Evolutionary conservation across 768 basidiomycete species (phyloP), one percentile per base, ranked within the genome.

Genomic region (Podaxis mareebaensis): DNA sequence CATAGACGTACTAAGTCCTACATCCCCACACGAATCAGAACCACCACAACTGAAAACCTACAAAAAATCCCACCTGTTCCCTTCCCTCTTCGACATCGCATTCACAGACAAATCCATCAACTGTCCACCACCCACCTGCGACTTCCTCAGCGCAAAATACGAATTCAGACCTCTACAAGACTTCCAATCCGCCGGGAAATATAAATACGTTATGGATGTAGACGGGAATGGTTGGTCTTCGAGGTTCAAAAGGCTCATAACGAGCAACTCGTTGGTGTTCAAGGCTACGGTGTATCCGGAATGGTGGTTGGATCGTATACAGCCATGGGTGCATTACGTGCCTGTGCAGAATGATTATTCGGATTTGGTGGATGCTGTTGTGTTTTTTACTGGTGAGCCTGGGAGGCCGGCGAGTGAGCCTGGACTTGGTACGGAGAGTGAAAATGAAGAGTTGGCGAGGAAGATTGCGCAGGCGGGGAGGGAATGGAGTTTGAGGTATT

Each of bases 291-390:
- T 85, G 55, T 89, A 85, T 66, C 87, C 86, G 1, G 89, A 89
- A 72, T 90, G 89, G 89, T 86, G 75, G 66, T 74, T 74, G 15
- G 83, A 85, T 38, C 78, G 84, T 20, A 75, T 83, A 54, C 81
- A 79, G 58, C 84, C 87, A 0, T 90, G 88, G 88, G 81, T 89
- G 5, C 90, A 91, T 71, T 92, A 91, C 68, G 80, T 91, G 0
- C 90, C 90, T 0, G 77, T 91, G 2, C 83, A 87, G 65, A 64
- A 88, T 0, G 87, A 89, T 64, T 81, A 88, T 13, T 79, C 82
- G 0, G 90, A 92, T 71, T 72, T 93, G 2, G 83, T 89, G 71
- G 92, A 93, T 66, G 77, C 85, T 2, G 78, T 91, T 53, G 74
- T 86, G 1, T 94, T 94, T 78, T 92, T 92, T 75, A 69, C 79